Percentiles rank a stretch among this genome's conserved stretches.
phyloP scores from a whole-genome alignment of 2,329 filamentous ascomycete species.

The Botrytis squamosa region DNA sequence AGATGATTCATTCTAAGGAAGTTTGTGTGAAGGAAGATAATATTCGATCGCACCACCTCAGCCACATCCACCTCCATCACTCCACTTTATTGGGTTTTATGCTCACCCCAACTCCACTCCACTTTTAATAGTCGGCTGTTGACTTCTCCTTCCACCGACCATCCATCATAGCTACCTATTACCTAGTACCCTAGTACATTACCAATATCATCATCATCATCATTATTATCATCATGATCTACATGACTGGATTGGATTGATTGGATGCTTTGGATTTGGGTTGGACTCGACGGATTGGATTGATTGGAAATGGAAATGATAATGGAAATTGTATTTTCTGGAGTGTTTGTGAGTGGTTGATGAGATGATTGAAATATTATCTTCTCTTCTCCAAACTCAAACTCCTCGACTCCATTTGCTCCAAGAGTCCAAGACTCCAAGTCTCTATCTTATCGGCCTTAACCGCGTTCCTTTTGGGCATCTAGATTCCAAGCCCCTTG shows the following conservation, averaged over 20 bases:
- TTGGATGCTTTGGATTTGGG: not conserved
- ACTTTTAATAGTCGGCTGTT: not conserved
- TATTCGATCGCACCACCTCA: not conserved
- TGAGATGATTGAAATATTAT: not conserved
- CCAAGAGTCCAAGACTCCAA: too few species aligned
- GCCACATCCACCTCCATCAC: not conserved
- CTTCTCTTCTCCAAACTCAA: not conserved
- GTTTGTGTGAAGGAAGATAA: not conserved
- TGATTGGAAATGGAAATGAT: too few species aligned
- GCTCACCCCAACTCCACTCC: not conserved
- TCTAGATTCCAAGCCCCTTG: not conserved
- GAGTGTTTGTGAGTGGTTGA: not conserved
- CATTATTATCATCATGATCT: not conserved
- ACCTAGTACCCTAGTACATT: not conserved
- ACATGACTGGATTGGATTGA: not conserved
- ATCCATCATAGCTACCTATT: not conserved
- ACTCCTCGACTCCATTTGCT: not conserved
- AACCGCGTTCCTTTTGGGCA: not conserved
- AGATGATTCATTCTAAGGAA: not conserved
- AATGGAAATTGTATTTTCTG: not conserved
- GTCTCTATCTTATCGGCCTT: not conserved
- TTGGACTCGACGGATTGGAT: too few species aligned
- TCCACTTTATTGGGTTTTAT: not conserved
- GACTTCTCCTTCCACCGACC: not conserved
- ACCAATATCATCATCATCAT: not conserved